Evolutionary conservation across 2,329 filamentous ascomycete genomes (phyloP).

Genomic region (Colletotrichum sp.): DNA sequence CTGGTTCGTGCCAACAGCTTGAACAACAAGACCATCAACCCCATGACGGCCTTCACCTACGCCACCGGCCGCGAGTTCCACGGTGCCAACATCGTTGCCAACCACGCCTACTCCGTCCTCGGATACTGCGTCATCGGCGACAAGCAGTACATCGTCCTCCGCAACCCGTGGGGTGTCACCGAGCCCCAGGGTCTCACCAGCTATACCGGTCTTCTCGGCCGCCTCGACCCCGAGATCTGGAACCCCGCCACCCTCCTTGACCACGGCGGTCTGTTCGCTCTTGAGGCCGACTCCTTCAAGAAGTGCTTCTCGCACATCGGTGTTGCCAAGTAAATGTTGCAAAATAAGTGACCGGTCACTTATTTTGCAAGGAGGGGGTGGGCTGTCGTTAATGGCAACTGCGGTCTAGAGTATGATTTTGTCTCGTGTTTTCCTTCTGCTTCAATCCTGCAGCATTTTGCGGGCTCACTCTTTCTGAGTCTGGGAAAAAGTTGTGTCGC

Average conservation of each 20-base stretch:
- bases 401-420: neutral
- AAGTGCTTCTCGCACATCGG: slow-evolving; percentile 35
- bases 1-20: slow-evolving; percentile 42
- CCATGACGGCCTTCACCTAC: slow-evolving; percentile 45
- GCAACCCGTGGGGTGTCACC: slow-evolving; percentile 49
- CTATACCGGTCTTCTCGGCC: slow-evolving; percentile 42
- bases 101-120: slow-evolving; percentile 49
- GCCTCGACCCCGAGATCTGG: slow-evolving; percentile 40
- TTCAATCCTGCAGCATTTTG: neutral
- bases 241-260: slow-evolving; percentile 39
- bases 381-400: neutral
- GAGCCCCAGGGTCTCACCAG: slow-evolving; percentile 43
- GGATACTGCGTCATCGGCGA: slow-evolving; percentile 39
- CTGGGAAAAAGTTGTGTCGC: neutral
- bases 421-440: neutral
- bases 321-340: slow-evolving; percentile 23
- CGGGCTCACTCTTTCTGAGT: neutral
- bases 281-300: slow-evolving; percentile 39
- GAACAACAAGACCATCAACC: slow-evolving; percentile 47
- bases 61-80: slow-evolving; percentile 39
- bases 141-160: slow-evolving; percentile 44
- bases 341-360: slow-evolving; percentile 7
- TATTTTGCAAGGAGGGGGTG: neutral
- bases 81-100: slow-evolving; percentile 46
- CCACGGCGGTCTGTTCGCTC: slow-evolving; percentile 38